Evolutionary conservation across 495 filamentous ascomycete species (phyloP), one percentile per base, ranked within the genome.

Genomic region (Chaetomium tenue): DNA sequence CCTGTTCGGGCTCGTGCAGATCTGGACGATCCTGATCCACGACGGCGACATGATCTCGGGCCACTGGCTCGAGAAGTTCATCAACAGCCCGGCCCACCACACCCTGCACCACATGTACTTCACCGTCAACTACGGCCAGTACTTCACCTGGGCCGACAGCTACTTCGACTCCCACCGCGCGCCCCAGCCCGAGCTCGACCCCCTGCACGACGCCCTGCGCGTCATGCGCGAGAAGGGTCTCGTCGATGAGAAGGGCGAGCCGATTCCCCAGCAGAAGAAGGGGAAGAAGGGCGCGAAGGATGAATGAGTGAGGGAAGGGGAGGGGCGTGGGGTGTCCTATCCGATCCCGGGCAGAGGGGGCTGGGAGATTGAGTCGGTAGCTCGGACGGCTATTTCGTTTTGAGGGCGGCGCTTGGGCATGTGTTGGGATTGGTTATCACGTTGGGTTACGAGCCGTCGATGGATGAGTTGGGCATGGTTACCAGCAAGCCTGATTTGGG

Each of bases 51-150:
- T 69, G 67, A 69, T 69, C 56, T 33, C 60, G 28, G 67, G 64
- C 56, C 67, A 69, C 67, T 69, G 67, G 67, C 64, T 69, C 40
- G 67, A 69, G 11, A 66, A 66, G 60, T 69, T 50, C 59, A 58
- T 69, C 60, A 69, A 69, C 64, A 69, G 67, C 64, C 67, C 67
- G 13, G 67, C 67, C 53, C 67, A 69, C 55, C 67, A 69, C 64
- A 69, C 67, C 30, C 64, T 69, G 47, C 67, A 69, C 30, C 67
- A 69, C 64, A 69, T 69, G 58, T 69, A 69, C 61, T 69, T 69
- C 64, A 69, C 67, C 52, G 67, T 69, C 64, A 69, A 69, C 60
- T 69, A 69, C 61, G 67, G 67, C 30, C 67, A 69, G 64, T 69
- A 69, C 50, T 69, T 69, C 55, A 69, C 67, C 30, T 69, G 67